Conservation (phyloP, 23 red algal genomes). For the Agarophyton chilense region DNA sequence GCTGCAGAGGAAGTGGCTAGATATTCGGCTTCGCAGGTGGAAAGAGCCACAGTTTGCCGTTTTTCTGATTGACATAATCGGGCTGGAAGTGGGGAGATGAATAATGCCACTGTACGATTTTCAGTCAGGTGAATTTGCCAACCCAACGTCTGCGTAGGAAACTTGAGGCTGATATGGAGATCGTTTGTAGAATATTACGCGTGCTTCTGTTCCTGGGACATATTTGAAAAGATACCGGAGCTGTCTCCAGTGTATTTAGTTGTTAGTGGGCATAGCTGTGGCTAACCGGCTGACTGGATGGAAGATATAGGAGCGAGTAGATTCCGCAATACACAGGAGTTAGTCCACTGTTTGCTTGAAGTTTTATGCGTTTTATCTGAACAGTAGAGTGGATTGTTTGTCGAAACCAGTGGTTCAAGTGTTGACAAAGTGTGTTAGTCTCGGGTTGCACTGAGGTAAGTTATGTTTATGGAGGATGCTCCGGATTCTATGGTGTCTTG, state of each 20-base stretch:
- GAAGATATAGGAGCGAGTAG: neutral
- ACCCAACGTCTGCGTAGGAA: neutral
- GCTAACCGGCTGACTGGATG: neutral
- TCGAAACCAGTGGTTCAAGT: neutral
- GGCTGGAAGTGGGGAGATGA: neutral
- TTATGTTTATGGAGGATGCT: neutral
- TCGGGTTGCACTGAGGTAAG: neutral
- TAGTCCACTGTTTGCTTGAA: slow-evolving; percentile 22
- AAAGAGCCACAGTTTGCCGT: slow-evolving; percentile 5
- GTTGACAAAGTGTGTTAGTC: neutral
- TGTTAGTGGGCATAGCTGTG: neutral
- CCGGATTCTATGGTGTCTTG: neutral
- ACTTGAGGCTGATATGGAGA: neutral
- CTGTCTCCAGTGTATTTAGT: neutral
- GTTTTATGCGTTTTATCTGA: neutral
- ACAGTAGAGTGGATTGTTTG: neutral
- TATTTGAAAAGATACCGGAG: slow-evolving; percentile 2
- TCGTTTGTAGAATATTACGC: neutral
- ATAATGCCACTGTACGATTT: neutral
- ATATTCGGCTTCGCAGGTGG: slow-evolving; percentile 22
- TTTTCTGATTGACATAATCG: neutral
- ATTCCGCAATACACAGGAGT: slow-evolving; percentile 4
- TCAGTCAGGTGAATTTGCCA: neutral
- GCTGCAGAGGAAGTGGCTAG: neutral
- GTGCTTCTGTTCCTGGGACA: neutral